Conservation (phyloP, 352 stramenopile species). For the Elongisporangium senticosum region DNA sequence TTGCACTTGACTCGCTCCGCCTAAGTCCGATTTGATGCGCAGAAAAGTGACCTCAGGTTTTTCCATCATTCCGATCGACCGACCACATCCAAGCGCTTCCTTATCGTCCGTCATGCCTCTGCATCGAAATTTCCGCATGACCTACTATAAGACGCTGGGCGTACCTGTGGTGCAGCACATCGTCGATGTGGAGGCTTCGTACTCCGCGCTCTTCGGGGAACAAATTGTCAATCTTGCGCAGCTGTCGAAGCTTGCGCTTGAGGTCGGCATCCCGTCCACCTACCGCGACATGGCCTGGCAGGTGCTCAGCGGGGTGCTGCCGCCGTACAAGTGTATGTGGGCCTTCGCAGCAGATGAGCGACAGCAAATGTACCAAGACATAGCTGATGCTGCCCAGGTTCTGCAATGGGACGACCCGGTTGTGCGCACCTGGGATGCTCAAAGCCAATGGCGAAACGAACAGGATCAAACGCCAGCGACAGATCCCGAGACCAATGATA, state of each 20-base stretch:
- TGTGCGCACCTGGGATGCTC: not conserved
- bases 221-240: conserved; percentile 52
- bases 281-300: conserved; percentile 58
- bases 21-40: conserved; percentile 4
- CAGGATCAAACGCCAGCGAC: not conserved
- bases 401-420: conserved; percentile 18
- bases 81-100: not conserved
- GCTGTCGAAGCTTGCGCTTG: conserved; percentile 65
- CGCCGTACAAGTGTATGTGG: conserved; percentile 56
- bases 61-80: not conserved
- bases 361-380: conserved; percentile 57
- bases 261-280: conserved; percentile 56
- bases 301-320: conserved; percentile 47
- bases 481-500: not conserved
- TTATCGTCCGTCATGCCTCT: conserved; percentile 33
- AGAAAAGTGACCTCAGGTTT: not conserved
- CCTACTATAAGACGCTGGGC: conserved; percentile 86
- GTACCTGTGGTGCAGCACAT: conserved; percentile 82
- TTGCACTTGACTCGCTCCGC: not conserved
- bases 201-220: conserved; percentile 57
- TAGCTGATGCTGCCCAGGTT: conserved; percentile 41
- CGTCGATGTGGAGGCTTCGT: conserved; percentile 73
- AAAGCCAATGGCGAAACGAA: not conserved
- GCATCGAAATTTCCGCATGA: conserved; percentile 77
- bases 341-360: conserved; percentile 46